A percentile compares a stretch with the other conserved stretches of the same genome.
phyloP scores from a whole-genome alignment of 2,329 filamentous ascomycete species.

The Xylaria sp. region DNA sequence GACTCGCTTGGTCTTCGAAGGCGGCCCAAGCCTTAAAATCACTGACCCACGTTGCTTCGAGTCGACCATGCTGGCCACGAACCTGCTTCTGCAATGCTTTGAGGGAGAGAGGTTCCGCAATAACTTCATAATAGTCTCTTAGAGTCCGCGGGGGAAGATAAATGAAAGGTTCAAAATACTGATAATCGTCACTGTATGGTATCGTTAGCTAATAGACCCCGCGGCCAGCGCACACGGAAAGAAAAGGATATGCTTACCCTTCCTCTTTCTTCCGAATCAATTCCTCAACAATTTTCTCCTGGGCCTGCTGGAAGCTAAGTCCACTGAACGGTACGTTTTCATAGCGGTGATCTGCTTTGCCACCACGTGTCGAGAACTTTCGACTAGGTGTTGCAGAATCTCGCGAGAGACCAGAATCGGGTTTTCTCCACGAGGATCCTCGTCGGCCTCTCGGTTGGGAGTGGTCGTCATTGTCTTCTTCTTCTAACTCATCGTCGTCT shows the following conservation, averaged over 20 bases:
- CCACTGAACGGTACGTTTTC: slow-evolving; percentile 73
- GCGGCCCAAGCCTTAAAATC: slow-evolving; percentile 85
- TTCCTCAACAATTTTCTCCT: slow-evolving; percentile 85
- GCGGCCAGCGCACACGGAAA: slow-evolving; percentile 3
- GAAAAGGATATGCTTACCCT: slow-evolving; percentile 61
- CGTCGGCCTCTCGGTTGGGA: slow-evolving; percentile 36
- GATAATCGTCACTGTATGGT: slow-evolving; percentile 71
- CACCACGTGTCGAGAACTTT: slow-evolving; percentile 49
- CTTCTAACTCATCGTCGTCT: slow-evolving; percentile 36
- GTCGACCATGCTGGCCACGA: slow-evolving; percentile 76
- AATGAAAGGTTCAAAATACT: slow-evolving; percentile 78
- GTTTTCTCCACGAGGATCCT: slow-evolving; percentile 48
- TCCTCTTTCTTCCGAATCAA: slow-evolving; percentile 75
- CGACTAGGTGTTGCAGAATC: slow-evolving; percentile 46
- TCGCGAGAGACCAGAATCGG: slow-evolving; percentile 49
- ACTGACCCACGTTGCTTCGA: slow-evolving; percentile 69
- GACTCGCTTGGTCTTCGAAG: slow-evolving; percentile 81
- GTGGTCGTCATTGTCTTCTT: slow-evolving; percentile 42
- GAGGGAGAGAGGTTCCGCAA: slow-evolving; percentile 82
- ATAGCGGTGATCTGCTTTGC: slow-evolving; percentile 64
- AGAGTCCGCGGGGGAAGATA: slow-evolving; percentile 79
- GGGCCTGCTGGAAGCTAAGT: slow-evolving; percentile 83
- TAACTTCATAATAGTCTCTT: slow-evolving; percentile 88
- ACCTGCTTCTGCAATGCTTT: slow-evolving; percentile 81
- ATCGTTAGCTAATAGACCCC: slow-evolving; percentile 17